Evolutionary conservation across 2,329 filamentous ascomycete genomes (phyloP).

Genomic region (Endoconidiophora polonica): DNA sequence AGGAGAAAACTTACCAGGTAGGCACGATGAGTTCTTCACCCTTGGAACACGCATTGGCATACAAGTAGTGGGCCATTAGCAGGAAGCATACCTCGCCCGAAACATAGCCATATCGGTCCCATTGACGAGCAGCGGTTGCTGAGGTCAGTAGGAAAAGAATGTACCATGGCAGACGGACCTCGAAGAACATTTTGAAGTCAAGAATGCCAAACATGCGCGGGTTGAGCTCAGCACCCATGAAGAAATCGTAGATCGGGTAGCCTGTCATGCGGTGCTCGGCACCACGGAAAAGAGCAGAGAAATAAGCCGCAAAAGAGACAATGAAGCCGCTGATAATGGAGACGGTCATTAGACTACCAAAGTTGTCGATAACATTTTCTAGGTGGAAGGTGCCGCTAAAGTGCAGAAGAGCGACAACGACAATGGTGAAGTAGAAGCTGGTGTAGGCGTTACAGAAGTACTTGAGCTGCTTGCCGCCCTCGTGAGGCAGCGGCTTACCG

Average conservation of each 20-base stretch:
- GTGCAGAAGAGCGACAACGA: conserved; percentile 54
- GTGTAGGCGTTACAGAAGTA: conserved; percentile 90
- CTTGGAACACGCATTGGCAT: conserved; percentile 83
- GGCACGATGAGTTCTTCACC: conserved; percentile 81
- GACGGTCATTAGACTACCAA: conserved; percentile 81
- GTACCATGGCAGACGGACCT: conserved; percentile 84
- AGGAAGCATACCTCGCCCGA: conserved; percentile 73
- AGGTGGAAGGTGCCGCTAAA: conserved; percentile 72
- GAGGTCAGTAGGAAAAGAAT: conserved; percentile 67
- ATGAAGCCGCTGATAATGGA: conserved; percentile 82
- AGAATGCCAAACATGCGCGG: conserved; percentile 72
- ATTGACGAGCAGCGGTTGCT: conserved; percentile 65
- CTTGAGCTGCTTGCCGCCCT: conserved; percentile 66
- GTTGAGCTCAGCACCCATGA: conserved; percentile 84
- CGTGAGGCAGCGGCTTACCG: conserved; percentile 73
- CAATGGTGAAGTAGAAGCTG: conserved; percentile 77
- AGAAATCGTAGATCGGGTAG: conserved; percentile 73
- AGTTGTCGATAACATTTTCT: conserved; percentile 87
- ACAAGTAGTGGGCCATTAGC: conserved; percentile 78
- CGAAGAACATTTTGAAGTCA: conserved; percentile 95
- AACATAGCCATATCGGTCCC: conserved; percentile 71
- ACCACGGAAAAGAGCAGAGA: conserved; percentile 66
- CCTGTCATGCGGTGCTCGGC: conserved; percentile 87
- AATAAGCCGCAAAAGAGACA: conserved; percentile 69
- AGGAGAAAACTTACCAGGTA: conserved; percentile 40